These are phyloP conservation scores for Pythium pectinolyticum DNA, from an alignment of 352 stramenopile genomes.

Conservation along the genomic window DNA sequence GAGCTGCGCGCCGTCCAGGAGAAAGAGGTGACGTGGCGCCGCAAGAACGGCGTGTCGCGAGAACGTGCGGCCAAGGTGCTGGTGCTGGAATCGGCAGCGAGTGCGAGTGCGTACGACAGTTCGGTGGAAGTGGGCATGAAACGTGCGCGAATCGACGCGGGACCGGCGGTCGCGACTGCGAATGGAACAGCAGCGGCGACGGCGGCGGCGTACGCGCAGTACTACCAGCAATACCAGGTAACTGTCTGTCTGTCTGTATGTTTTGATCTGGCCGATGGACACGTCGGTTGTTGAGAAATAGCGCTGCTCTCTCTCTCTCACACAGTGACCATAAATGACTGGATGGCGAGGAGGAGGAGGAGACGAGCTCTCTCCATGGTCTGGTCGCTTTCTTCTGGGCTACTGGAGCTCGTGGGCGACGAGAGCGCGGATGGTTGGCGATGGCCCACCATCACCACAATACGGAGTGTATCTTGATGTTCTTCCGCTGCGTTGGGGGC, in stretches of 20 bases:
- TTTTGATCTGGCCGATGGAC: not conserved
- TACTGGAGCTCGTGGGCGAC: conserved; percentile 15
- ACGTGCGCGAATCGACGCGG: conserved; percentile 47
- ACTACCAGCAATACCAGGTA: conserved; percentile 86
- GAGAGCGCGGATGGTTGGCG: conserved; percentile 17
- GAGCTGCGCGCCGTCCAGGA: conserved; percentile 53
- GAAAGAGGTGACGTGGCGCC: conserved; percentile 64
- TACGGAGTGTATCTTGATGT: conserved; percentile 27
- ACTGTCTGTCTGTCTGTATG: conserved; percentile 27
- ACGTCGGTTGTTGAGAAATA: conserved; percentile 22
- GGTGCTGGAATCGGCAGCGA: conserved; percentile 37
- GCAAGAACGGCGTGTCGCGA: conserved; percentile 55
- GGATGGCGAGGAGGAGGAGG: no score
- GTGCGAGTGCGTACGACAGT: conserved; percentile 29
- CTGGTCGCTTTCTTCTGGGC: no score
- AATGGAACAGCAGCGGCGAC: conserved; percentile 22
- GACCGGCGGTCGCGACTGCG: conserved; percentile 20
- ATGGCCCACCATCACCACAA: no score
- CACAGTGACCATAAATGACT: conserved; percentile 19
- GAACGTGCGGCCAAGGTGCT: conserved; percentile 62
- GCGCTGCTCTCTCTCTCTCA: conserved; percentile 17
- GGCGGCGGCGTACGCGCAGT: conserved; percentile 42
- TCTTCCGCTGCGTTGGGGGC: not conserved
- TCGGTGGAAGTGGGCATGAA: conserved; percentile 49
- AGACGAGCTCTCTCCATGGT: not conserved